A percentile compares a stretch with the other conserved stretches of the same genome.
These are phyloP conservation scores for Coemansia javaensis DNA, from an alignment of 192 early-diverging fungal species.

Conservation along the genomic window DNA sequence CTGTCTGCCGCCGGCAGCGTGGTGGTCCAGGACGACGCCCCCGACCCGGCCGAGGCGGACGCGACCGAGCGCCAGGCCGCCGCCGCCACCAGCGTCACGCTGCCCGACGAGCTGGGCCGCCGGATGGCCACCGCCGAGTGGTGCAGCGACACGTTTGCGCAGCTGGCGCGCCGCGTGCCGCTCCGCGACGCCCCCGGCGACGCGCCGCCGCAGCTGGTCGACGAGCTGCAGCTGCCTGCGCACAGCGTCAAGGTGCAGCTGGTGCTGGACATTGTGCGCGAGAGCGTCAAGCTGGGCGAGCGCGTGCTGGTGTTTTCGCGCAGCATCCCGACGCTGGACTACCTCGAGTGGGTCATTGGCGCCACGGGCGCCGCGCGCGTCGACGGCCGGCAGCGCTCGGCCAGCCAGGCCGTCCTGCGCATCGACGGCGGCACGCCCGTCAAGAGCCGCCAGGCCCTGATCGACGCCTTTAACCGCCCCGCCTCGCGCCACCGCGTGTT, in stretches of 20 bases:
- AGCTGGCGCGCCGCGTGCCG: background rate
- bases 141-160: constrained; percentile 7
- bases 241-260: constrained; percentile 54
- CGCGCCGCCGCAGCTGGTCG: background rate
- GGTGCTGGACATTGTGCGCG: constrained; percentile 54
- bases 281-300: constrained; percentile 50
- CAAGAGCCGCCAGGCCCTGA: constrained; percentile 51
- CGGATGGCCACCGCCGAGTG: background rate
- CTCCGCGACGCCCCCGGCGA: background rate
- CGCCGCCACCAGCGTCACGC: background rate
- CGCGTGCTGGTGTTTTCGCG: constrained; percentile 73
- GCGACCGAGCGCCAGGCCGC: background rate
- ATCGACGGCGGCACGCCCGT: constrained; percentile 55
- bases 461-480: constrained; percentile 60
- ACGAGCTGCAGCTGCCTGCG: constrained; percentile 9
- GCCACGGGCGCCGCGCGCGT: constrained; percentile 5
- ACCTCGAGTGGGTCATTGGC: constrained; percentile 21
- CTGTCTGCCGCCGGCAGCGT: too few species aligned
- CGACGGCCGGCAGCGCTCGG: background rate
- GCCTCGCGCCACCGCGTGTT: constrained; percentile 41
- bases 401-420: too few species aligned
- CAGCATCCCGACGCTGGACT: constrained; percentile 60
- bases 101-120: too few species aligned
- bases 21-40: constrained; percentile 1
- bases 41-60: background rate